Percentiles rank a stretch among this genome's conserved stretches.
Conservation (phyloP, 2,329 filamentous ascomycete species). For the Bertia moriformis region DNA sequence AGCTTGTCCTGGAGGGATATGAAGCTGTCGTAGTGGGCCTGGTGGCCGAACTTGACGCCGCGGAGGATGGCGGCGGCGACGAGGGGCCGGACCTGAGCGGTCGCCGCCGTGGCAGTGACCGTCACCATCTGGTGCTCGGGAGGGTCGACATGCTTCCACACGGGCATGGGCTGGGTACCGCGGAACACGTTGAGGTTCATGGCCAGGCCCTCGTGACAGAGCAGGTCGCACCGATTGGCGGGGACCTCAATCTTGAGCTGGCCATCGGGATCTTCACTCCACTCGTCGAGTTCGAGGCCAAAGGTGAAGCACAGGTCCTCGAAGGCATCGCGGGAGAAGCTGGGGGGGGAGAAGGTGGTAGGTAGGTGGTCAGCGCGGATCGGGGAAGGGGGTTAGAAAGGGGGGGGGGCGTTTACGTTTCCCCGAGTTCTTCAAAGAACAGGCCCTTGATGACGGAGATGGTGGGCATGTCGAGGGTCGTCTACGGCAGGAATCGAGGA, state of each 20-base stretch:
- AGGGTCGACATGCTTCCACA: constrained; percentile 63
- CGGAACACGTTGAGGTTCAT: constrained; percentile 93
- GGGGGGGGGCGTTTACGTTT: constrained; percentile 47
- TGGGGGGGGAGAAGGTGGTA: constrained; percentile 17
- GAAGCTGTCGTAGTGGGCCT: constrained; percentile 90
- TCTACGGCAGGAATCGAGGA: no score
- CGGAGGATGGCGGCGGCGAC: constrained; percentile 81
- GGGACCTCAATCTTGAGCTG: constrained; percentile 97
- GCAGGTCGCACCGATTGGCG: constrained; percentile 85
- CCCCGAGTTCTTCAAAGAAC: constrained; percentile 82
- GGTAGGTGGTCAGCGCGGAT: constrained; percentile 5
- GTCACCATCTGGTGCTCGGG: constrained; percentile 60
- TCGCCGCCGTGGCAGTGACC: constrained; percentile 65
- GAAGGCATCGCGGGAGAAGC: constrained; percentile 84
- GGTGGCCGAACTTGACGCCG: constrained; percentile 79
- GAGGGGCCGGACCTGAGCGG: constrained; percentile 67
- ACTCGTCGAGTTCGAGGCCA: constrained; percentile 93
- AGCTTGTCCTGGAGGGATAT: constrained; percentile 95
- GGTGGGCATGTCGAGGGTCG: constrained; percentile 88
- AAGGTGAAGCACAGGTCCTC: constrained; percentile 98
- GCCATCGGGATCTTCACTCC: constrained; percentile 76
- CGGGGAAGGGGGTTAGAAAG: no score
- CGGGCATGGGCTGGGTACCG: constrained; percentile 59
- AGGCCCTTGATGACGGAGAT: constrained; percentile 92
- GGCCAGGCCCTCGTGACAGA: constrained; percentile 93